Conservation (phyloP, 2,329 filamentous ascomycete species). For the Aspergillus intermedius region DNA sequence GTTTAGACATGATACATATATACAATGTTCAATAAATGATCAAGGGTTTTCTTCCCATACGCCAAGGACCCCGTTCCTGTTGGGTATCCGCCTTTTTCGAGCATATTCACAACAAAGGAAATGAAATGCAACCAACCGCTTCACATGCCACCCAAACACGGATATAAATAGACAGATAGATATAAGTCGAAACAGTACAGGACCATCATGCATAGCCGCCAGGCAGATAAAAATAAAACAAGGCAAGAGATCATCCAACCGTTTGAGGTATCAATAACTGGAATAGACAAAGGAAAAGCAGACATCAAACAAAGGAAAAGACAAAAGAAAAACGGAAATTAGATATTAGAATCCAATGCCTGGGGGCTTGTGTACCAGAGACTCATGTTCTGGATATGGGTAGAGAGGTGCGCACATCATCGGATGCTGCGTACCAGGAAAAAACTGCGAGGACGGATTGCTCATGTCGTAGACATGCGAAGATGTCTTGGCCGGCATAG, state of each 20-base stretch:
- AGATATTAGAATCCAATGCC: conserved; percentile 18
- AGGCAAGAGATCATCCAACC: background rate
- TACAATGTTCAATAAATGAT: background rate
- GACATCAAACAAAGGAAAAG: conserved; percentile 6
- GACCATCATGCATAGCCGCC: background rate
- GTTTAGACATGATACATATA: background rate
- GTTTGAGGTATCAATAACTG: background rate
- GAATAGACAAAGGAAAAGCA: conserved; percentile 5
- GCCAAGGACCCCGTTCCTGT: background rate
- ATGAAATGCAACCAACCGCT: background rate
- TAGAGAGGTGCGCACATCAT: conserved; percentile 24
- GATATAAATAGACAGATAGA: background rate
- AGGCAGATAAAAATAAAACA: background rate
- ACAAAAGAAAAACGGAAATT: conserved; percentile 6
- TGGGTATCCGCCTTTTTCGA: background rate
- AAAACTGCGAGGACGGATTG: conserved; percentile 16
- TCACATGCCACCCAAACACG: background rate
- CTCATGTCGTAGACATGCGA: conserved; percentile 5
- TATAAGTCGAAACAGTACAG: background rate
- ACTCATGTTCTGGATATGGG: conserved; percentile 19
- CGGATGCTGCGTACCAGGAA: conserved; percentile 18
- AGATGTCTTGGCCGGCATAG: conserved; percentile 11
- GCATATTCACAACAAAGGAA: background rate
- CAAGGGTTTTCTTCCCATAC: background rate
- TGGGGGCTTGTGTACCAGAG: conserved; percentile 14